Base-by-base conservation (phyloP, 2,329 filamentous ascomycete genomes). In the Colletotrichum trifolii region DNA sequence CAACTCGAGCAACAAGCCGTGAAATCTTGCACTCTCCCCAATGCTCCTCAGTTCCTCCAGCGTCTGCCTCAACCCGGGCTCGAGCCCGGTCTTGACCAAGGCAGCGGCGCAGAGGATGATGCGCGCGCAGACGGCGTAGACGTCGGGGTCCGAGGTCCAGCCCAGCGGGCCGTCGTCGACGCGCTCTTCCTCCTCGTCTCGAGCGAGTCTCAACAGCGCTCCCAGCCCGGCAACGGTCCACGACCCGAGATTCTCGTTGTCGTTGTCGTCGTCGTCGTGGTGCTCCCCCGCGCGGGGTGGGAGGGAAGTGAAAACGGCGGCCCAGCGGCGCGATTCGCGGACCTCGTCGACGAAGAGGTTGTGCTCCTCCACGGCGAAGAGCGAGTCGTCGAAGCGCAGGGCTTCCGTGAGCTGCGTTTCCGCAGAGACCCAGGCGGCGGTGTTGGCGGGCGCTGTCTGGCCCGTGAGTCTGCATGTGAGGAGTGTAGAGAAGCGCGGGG, bases 311-410 rank as follows among this genome's bases (percentile, higher is more conserved):
- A 91, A 78, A 3, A 87, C 79, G 13, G 75, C 75, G 0, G 83
- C 78, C 93, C 94, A 97, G n/a, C 88, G 75, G 15, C 83, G 78
- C 4, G 89, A 83, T 75, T 97, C 94, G 52, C 89, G 83, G 6
- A 93, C 87, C 70, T 94, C 89, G 74, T 98, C 95, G 54, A 95
- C 82, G 75, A 93, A 98, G n/a, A 97, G 83, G 74, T 99, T 99
- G 74, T 97, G 94, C 75, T 96, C 94, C 77, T 99, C 96, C 60
- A 93, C 85, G 1, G 87, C 90, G 74, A 99, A 99, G 1, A 99
- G 85, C 4, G 89, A 83, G 67, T 89, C 86, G 72, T 92, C 86
- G 70, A 84, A 81, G 60, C 79, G 76, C 71, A 87, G 74, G 4
- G 85, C 83, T 8, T 73, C 67, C 3, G 72, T 66, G 17, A 89